These are phyloP conservation scores for Urtica urens DNA, from an alignment of 306 rosid species.

Conservation along the genomic window DNA sequence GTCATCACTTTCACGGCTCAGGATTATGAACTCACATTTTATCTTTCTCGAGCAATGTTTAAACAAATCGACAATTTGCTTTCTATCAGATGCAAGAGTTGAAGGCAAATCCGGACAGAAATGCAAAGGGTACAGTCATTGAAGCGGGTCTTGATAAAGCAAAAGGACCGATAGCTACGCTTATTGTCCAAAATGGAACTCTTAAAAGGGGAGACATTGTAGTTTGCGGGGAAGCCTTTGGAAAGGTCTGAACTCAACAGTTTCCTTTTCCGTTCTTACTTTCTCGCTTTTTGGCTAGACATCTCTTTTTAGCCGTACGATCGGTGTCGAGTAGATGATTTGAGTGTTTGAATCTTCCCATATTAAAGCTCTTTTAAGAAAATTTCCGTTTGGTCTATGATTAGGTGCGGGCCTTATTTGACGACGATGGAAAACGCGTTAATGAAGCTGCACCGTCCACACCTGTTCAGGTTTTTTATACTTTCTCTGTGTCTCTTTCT, in stretches of 20 bases:
- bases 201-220: constrained; percentile 70
- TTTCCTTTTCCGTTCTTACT: not conserved
- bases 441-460: constrained; percentile 75
- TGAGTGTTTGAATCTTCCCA: constrained; percentile 1
- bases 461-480: constrained; percentile 74
- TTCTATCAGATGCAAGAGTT: constrained; percentile 83
- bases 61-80: constrained; percentile 27
- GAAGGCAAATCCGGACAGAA: constrained; percentile 94
- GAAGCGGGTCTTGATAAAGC: constrained; percentile 95
- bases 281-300: constrained; percentile 1
- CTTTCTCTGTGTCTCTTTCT: not conserved
- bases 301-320: constrained; percentile 7
- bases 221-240: constrained; percentile 90
- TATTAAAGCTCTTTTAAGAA: constrained; percentile 11
- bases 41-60: not conserved
- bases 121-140: constrained; percentile 78
- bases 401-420: constrained; percentile 93
- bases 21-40: not conserved
- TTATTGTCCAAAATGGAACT: constrained; percentile 86
- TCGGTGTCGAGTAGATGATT: not conserved
- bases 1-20: not conserved
- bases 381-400: constrained; percentile 9
- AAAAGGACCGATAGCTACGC: constrained; percentile 84
- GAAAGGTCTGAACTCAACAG: constrained; percentile 52
- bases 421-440: constrained; percentile 79